These are phyloP conservation scores for Boechera divaricarpa DNA, from an alignment of 345 rosid species.

Conservation along the genomic window DNA sequence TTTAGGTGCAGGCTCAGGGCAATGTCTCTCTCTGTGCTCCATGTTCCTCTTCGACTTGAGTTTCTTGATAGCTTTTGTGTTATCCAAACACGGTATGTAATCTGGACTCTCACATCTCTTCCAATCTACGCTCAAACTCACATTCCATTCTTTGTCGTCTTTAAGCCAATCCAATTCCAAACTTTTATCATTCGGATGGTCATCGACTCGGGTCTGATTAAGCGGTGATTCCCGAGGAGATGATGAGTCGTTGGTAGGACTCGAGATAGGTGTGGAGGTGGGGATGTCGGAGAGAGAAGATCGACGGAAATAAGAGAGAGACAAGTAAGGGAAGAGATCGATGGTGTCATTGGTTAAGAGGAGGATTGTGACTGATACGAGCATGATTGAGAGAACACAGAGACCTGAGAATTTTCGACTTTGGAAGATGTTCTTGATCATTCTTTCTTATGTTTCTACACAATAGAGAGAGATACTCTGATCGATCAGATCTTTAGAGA, in stretches of 20 bases:
- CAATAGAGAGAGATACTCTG: conserved; percentile 31
- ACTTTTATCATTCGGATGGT: conserved; percentile 29
- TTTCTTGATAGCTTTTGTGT: conserved; percentile 62
- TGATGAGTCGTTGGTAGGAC: conserved; percentile 16
- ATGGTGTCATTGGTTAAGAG: conserved; percentile 47
- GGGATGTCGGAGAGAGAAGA: conserved; percentile 43
- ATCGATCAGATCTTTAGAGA: conserved; percentile 30
- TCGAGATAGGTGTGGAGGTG: conserved; percentile 26
- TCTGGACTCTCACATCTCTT: conserved; percentile 57
- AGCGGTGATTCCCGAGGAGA: conserved; percentile 5
- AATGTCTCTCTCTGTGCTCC: conserved; percentile 94
- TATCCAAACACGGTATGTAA: conserved; percentile 86
- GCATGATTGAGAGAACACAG: conserved; percentile 50
- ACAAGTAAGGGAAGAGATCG: conserved; percentile 48
- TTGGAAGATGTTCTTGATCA: conserved; percentile 46
- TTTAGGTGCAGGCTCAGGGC: conserved; percentile 63
- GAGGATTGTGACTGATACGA: conserved; percentile 52
- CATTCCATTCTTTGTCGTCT: conserved; percentile 24
- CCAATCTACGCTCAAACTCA: conserved; percentile 54
- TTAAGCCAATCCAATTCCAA: conserved; percentile 13
- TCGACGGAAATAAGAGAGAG: conserved; percentile 52
- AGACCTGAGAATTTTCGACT: conserved; percentile 46
- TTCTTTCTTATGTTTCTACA: conserved; percentile 14
- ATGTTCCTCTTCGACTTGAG: conserved; percentile 70
- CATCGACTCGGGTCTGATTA: conserved; percentile 9